A percentile compares a stretch with the other conserved stretches of the same genome.
phyloP scores from a whole-genome alignment of 257 asterid genomes.

The Capsicum baccatum region DNA sequence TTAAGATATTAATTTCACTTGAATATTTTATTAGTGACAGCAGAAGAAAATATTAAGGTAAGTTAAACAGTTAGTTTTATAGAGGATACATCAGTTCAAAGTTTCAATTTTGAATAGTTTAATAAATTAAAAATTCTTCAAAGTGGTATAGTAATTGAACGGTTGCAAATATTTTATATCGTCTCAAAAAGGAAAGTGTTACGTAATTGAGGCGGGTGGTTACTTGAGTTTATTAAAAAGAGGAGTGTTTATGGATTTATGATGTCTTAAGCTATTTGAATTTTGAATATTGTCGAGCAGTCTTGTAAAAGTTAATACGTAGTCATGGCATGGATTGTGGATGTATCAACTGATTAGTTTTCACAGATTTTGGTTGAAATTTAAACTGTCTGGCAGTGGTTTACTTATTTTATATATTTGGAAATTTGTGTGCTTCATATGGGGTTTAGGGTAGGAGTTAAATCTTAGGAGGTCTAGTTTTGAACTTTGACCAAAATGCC shows the following conservation, averaged over 20 bases:
- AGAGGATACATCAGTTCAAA: not conserved
- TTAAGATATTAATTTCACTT: not conserved
- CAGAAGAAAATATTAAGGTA: not conserved
- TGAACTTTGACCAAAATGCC: not conserved
- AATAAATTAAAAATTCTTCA: not conserved
- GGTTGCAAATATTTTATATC: not conserved
- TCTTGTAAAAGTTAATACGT: not conserved
- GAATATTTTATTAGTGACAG: not conserved
- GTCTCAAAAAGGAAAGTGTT: not conserved
- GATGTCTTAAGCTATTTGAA: slow-evolving; percentile 25
- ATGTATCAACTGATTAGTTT: not conserved
- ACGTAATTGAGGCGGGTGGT: not conserved
- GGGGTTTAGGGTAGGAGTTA: not conserved
- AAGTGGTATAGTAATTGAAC: not conserved
- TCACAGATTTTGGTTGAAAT: not conserved
- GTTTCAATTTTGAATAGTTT: not conserved
- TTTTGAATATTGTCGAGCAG: not conserved
- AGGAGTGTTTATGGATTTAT: not conserved
- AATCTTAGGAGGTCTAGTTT: slow-evolving; percentile 5
- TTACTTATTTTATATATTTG: not conserved
- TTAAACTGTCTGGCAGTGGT: not conserved
- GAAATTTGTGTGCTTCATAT: not conserved
- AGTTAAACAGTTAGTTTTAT: slow-evolving; percentile 7
- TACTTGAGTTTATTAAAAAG: not conserved
- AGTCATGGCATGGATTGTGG: not conserved